These are phyloP conservation scores for Eutrema japonicum DNA, from an alignment of 345 rosid genomes.

Conservation along the genomic window DNA sequence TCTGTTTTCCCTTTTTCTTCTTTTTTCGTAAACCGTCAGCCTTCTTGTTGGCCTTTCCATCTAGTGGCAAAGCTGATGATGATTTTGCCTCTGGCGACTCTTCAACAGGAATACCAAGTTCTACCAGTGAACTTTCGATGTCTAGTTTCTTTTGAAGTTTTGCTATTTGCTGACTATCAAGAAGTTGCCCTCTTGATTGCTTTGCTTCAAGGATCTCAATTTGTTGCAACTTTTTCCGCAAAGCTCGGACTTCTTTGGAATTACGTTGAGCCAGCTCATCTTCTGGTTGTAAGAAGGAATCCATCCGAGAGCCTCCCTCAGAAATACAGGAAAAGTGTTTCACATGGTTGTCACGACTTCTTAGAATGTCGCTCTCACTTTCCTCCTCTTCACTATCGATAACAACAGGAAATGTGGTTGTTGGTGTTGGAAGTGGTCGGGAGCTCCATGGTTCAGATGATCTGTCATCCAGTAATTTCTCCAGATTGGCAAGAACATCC, in stretches of 20 bases:
- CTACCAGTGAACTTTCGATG: slow-evolving; percentile 72
- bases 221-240: slow-evolving; percentile 90
- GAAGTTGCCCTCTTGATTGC: slow-evolving; percentile 67
- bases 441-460: slow-evolving; percentile 92
- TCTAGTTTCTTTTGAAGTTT: slow-evolving; percentile 73
- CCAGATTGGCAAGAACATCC: slow-evolving; percentile 80
- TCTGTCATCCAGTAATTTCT: slow-evolving; percentile 73
- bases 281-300: slow-evolving; percentile 64
- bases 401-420: slow-evolving; percentile 80
- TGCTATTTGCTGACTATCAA: slow-evolving; percentile 92
- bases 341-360: slow-evolving; percentile 62
- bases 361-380: slow-evolving; percentile 59
- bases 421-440: slow-evolving; percentile 83
- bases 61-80: slow-evolving; percentile 47
- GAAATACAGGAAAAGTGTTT: slow-evolving; percentile 33
- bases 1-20: slow-evolving; percentile 67
- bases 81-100: slow-evolving; percentile 44
- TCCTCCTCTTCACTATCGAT: slow-evolving; percentile 86
- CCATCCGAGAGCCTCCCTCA: slow-evolving; percentile 49
- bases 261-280: slow-evolving; percentile 56
- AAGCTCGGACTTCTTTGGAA: slow-evolving; percentile 72
- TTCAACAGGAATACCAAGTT: slow-evolving; percentile 70
- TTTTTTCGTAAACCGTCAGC: slow-evolving; percentile 60
- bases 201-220: slow-evolving; percentile 91
- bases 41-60: slow-evolving; percentile 64